Evolutionary conservation across 2,329 filamentous ascomycete species (phyloP).

Genomic region (Trematosphaeria pertusa): DNA sequence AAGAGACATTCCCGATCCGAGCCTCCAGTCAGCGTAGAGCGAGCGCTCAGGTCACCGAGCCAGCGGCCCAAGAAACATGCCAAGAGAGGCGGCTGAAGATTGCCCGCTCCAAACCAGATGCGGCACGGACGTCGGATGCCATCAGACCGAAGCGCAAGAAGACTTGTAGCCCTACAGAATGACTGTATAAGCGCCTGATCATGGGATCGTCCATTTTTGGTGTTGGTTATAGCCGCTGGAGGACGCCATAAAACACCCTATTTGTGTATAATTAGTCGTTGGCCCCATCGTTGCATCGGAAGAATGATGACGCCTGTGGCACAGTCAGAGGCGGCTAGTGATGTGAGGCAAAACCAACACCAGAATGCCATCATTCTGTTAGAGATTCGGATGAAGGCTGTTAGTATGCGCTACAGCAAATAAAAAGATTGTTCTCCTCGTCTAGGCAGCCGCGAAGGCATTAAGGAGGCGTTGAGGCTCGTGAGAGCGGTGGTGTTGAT

Average conservation of each 20-base stretch:
- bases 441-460: not conserved
- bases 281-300: constrained; percentile 31
- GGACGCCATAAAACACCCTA: constrained; percentile 30
- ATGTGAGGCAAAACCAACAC: not conserved
- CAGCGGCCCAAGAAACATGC: constrained; percentile 27
- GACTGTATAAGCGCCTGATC: constrained; percentile 36
- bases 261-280: constrained; percentile 32
- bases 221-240: constrained; percentile 30
- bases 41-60: constrained; percentile 30
- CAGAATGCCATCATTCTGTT: no score
- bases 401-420: no score
- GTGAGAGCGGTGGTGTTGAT: not conserved
- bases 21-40: constrained; percentile 31
- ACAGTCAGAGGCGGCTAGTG: constrained; percentile 26
- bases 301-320: constrained; percentile 30
- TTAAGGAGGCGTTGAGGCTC: not conserved
- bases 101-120: constrained; percentile 25
- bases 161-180: constrained; percentile 32
- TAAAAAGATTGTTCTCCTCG: no score
- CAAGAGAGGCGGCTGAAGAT: constrained; percentile 38
- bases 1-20: constrained; percentile 22
- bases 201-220: constrained; percentile 18
- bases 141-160: constrained; percentile 26
- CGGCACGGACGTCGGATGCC: constrained; percentile 29
- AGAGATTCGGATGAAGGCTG: no score